Conservation (phyloP, 306 rosid species). For the Cercis canadensis region DNA sequence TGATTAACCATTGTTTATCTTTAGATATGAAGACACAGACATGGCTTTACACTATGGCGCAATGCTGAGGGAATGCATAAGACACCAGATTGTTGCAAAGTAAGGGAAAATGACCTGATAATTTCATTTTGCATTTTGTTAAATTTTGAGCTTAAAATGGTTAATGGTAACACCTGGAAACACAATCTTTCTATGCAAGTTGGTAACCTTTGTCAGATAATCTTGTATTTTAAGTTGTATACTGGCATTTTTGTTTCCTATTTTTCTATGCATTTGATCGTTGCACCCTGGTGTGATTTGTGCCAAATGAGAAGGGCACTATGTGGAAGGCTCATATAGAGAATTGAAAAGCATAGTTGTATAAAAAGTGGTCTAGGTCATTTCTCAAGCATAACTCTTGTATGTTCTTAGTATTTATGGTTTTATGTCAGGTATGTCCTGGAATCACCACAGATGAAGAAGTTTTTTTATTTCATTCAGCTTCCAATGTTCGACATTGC, state of each 20-base stretch:
- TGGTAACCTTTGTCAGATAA: conserved; percentile 15
- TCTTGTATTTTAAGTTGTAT: neutral
- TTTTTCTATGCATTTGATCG: conserved; percentile 9
- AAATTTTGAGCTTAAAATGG: conserved; percentile 17
- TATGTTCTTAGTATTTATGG: conserved; percentile 30
- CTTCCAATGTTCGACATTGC: conserved; percentile 98
- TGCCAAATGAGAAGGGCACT: conserved; percentile 34
- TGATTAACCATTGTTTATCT: conserved; percentile 33
- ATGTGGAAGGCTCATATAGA: conserved; percentile 14
- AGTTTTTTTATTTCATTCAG: conserved; percentile 90
- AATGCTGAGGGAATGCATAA: conserved; percentile 97
- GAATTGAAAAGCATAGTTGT: conserved; percentile 20
- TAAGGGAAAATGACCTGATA: conserved; percentile 42
- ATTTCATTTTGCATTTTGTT: conserved; percentile 19
- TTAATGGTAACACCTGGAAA: conserved; percentile 25
- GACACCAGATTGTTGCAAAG: conserved; percentile 98
- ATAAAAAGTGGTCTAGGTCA: neutral
- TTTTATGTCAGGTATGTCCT: conserved; percentile 83
- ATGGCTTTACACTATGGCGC: conserved; percentile 99
- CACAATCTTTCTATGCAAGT: conserved; percentile 10
- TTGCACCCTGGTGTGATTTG: conserved; percentile 27
- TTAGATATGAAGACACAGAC: conserved; percentile 81
- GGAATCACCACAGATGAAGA: conserved; percentile 87
- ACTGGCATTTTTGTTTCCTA: neutral
- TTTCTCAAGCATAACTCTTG: conserved; percentile 14